Percentiles rank a stretch among this genome's conserved stretches.
phyloP scores from a whole-genome alignment of 306 rosid species.

The Psophocarpus tetragonolobus region DNA sequence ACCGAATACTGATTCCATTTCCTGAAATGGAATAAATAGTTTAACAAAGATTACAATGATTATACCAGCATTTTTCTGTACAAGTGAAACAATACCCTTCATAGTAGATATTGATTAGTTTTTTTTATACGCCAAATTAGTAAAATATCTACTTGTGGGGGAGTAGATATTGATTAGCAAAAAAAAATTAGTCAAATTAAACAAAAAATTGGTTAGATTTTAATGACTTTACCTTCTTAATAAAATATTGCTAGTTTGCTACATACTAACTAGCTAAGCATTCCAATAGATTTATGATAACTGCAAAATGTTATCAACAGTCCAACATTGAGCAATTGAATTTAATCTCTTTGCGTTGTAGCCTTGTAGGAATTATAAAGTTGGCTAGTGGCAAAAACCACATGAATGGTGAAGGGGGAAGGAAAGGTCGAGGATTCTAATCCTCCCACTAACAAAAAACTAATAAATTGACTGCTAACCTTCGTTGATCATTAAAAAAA shows the following conservation, averaged over 20 bases:
- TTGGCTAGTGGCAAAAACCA: no score
- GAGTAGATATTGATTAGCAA: slow-evolving; percentile 17
- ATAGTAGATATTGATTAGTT: no score
- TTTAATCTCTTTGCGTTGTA: background rate
- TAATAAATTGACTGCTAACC: no score
- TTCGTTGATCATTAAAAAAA: no score
- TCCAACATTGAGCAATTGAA: background rate
- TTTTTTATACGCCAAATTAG: no score
- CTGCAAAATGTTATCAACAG: background rate
- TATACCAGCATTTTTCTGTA: slow-evolving; percentile 1
- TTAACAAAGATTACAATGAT: background rate
- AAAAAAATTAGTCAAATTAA: slow-evolving; percentile 13
- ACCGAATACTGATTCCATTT: slow-evolving; percentile 83
- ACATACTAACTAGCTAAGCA: background rate
- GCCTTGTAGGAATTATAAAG: no score
- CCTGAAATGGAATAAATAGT: slow-evolving; percentile 47
- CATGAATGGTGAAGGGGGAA: no score
- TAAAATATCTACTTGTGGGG: no score
- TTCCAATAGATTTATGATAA: slow-evolving; percentile 1
- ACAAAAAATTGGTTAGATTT: background rate
- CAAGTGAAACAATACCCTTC: background rate
- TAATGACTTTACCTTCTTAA: background rate
- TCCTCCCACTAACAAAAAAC: no score
- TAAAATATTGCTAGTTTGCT: background rate
- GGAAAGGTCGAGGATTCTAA: no score